phyloP scores from a whole-genome alignment of 345 rosid genomes.

The Physaria fendleri region DNA sequence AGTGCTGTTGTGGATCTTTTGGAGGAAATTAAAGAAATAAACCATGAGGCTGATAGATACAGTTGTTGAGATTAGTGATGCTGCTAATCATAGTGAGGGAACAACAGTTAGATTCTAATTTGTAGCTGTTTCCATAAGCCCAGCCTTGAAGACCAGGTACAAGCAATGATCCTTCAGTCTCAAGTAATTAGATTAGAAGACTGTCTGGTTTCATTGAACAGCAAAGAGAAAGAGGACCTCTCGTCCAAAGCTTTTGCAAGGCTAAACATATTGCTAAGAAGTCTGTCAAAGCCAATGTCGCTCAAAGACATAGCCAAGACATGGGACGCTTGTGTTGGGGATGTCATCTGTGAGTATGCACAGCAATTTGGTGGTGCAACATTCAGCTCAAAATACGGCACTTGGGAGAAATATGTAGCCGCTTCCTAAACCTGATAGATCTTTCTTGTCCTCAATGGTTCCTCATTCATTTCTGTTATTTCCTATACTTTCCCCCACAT shows the following conservation, averaged over 20 bases:
- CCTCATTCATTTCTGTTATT: conserved; percentile 23
- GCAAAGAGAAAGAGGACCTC: too few relatives aligned
- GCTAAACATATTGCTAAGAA: conserved; percentile 55
- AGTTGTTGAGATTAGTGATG: conserved; percentile 62
- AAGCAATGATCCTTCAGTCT: conserved; percentile 12
- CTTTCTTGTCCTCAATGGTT: neutral
- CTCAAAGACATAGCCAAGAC: conserved; percentile 68
- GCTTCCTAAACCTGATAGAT: conserved; percentile 20
- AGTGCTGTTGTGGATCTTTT: too few relatives aligned
- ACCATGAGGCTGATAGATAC: conserved; percentile 72
- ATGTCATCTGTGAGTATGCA: conserved; percentile 59
- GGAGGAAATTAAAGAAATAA: conserved; percentile 85
- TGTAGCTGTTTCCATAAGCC: conserved; percentile 69
- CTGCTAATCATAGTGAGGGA: conserved; percentile 53
- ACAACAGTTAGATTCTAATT: conserved; percentile 61
- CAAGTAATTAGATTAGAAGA: too few relatives aligned
- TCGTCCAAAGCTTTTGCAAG: conserved; percentile 54
- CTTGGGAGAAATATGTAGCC: conserved; percentile 60
- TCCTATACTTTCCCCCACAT: too few relatives aligned
- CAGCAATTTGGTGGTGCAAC: conserved; percentile 66
- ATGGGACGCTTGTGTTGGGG: conserved; percentile 70
- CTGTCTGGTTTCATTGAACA: too few relatives aligned
- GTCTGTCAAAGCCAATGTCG: conserved; percentile 69
- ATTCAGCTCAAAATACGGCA: conserved; percentile 73
- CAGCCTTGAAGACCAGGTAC: conserved; percentile 61